A percentile compares a stretch with the other conserved stretches of the same genome.
These are phyloP conservation scores for Penicillium robsamsonii DNA, from an alignment of 495 filamentous ascomycete species.

Conservation along the genomic window DNA sequence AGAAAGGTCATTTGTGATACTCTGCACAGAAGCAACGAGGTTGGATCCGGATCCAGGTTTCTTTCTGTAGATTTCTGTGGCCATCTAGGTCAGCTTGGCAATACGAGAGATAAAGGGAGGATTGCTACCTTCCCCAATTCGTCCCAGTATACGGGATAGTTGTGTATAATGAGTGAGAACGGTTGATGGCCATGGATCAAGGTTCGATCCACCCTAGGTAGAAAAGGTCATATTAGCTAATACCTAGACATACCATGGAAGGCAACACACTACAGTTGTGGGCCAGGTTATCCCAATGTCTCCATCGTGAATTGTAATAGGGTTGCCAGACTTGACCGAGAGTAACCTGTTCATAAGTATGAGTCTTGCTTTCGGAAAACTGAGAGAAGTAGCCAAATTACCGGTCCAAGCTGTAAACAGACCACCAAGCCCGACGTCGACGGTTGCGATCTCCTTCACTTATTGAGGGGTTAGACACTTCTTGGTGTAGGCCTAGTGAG, in stretches of 20 bases:
- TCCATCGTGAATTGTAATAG: conserved; percentile 49
- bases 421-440: conserved; percentile 52
- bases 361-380: neutral
- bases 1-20: conserved; percentile 43
- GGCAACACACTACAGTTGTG: conserved; percentile 24
- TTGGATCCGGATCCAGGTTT: conserved; percentile 42
- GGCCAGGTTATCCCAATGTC: conserved; percentile 48
- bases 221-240: conserved; percentile 9
- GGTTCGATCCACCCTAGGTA: conserved; percentile 24
- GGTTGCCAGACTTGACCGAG: conserved; percentile 50
- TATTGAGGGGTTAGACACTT: conserved; percentile 36
- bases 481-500: conserved; percentile 50
- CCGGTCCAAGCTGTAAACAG: conserved; percentile 51
- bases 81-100: neutral
- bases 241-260: conserved; percentile 6
- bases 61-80: conserved; percentile 45
- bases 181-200: conserved; percentile 43
- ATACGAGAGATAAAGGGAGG: neutral
- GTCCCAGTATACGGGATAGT: conserved; percentile 44
- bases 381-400: neutral
- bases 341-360: conserved; percentile 29
- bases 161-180: conserved; percentile 48
- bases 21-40: conserved; percentile 46
- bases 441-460: conserved; percentile 40
- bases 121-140: conserved; percentile 37